These are phyloP conservation scores for Pezizomycotina sp. DNA, from an alignment of 2,329 filamentous ascomycete genomes.

Conservation along the genomic window DNA sequence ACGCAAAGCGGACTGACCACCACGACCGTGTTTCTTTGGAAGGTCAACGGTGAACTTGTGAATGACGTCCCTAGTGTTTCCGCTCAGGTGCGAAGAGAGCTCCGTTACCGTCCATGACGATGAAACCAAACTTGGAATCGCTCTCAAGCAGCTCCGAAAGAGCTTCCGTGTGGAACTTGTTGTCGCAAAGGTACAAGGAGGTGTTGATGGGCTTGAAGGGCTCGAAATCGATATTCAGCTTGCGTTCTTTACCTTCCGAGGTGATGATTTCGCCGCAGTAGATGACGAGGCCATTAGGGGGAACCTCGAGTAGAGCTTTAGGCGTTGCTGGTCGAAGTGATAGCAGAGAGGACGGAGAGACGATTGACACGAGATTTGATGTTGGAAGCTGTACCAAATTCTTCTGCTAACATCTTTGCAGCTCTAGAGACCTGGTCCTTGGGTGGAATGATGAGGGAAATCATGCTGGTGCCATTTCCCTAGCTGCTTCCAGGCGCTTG, in stretches of 20 bases:
- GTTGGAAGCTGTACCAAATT: slow-evolving; percentile 97
- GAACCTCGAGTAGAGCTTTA: slow-evolving; percentile 98
- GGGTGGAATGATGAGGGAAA: slow-evolving; percentile 95
- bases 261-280: slow-evolving; percentile 99
- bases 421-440: slow-evolving; percentile 95
- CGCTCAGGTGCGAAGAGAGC: slow-evolving; percentile 92
- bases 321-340: slow-evolving; percentile 97
- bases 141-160: slow-evolving; percentile 93
- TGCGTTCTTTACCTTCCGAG: slow-evolving; percentile 92
- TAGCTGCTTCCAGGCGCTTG: slow-evolving; percentile 94
- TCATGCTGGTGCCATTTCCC: slow-evolving; percentile 99
- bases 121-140: slow-evolving; percentile 98
- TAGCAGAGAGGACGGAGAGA: slow-evolving; percentile 92
- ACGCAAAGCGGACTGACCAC: slow-evolving; percentile 98
- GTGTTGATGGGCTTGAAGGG: slow-evolving; percentile 99
- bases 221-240: slow-evolving; percentile 99
- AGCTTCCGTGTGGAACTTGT: slow-evolving; percentile 98
- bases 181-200: slow-evolving; percentile 97
- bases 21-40: slow-evolving; percentile 99
- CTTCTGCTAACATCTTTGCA: slow-evolving; percentile 99
- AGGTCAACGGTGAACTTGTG: slow-evolving; percentile 98
- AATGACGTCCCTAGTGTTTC: slow-evolving; percentile 88
- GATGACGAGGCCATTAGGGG: slow-evolving; percentile 89
- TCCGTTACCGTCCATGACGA: slow-evolving; percentile 99
- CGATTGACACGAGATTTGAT: slow-evolving; percentile 99